phyloP scores from a whole-genome alignment of 2,329 filamentous ascomycete species.

The Fusarium sterilihyphosum region DNA sequence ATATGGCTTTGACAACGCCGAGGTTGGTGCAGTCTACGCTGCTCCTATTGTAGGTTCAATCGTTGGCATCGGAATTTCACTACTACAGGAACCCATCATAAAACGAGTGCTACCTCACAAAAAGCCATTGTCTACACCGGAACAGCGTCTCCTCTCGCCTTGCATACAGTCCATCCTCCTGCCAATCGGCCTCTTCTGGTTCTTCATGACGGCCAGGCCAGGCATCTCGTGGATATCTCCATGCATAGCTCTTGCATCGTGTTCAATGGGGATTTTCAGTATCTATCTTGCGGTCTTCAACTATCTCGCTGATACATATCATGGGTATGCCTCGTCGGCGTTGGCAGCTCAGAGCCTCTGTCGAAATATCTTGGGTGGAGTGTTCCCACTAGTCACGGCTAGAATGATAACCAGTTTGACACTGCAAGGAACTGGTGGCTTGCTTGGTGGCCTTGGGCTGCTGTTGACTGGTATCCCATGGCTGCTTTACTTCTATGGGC shows the following conservation, averaged over 20 bases:
- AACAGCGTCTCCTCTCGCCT: constrained; percentile 71
- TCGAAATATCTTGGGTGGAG: constrained; percentile 81
- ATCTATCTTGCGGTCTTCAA: constrained; percentile 83
- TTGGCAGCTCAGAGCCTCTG: constrained; percentile 90
- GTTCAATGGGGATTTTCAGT: constrained; percentile 74
- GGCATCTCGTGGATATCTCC: constrained; percentile 72
- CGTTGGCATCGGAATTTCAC: constrained; percentile 64
- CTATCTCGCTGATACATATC: constrained; percentile 91
- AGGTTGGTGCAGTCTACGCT: constrained; percentile 71
- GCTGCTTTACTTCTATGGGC: constrained; percentile 72
- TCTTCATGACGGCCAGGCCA: constrained; percentile 68
- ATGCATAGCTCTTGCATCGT: constrained; percentile 67
- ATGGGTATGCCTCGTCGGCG: constrained; percentile 84
- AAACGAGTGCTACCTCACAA: constrained; percentile 55
- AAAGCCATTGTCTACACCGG: constrained; percentile 53
- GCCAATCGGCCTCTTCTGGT: constrained; percentile 75
- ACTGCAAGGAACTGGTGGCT: constrained; percentile 68
- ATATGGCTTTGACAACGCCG: constrained; percentile 67
- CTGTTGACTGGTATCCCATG: constrained; percentile 74
- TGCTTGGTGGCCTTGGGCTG: constrained; percentile 68
- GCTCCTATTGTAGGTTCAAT: constrained; percentile 51
- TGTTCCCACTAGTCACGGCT: constrained; percentile 85
- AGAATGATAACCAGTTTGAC: constrained; percentile 70
- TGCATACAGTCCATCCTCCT: constrained; percentile 71
- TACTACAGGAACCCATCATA: constrained; percentile 65